Evolutionary conservation across 1,284 basidiomycete genomes (phyloP).

Genomic region (Apiotrichum montevideense): DNA sequence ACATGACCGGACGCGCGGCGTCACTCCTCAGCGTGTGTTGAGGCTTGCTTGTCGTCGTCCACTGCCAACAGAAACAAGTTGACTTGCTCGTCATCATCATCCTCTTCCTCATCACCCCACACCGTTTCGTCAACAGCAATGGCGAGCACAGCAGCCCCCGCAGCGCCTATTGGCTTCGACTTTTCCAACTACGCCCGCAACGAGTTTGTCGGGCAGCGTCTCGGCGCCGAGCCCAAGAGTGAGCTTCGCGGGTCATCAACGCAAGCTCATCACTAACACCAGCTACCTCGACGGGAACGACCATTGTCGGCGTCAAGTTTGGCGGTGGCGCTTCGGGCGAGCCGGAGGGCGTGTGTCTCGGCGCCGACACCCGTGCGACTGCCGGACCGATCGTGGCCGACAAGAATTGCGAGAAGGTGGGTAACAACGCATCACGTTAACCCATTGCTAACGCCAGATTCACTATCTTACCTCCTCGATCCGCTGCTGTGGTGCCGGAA

Average conservation of each 20-base stretch:
- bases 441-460: constrained; percentile 57
- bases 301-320: constrained; percentile 89
- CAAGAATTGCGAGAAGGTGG: constrained; percentile 99
- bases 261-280: constrained; percentile 40
- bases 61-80: too few relatives aligned
- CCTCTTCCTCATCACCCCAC: not conserved
- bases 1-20: not conserved
- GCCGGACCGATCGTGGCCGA: constrained; percentile 94
- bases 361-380: constrained; percentile 94
- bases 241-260: not conserved
- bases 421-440: not conserved
- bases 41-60: too few relatives aligned
- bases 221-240: constrained; percentile 50
- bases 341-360: constrained; percentile 86
- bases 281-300: constrained; percentile 93
- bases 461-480: constrained; percentile 94
- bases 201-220: constrained; percentile 56
- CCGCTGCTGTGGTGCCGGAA: constrained; percentile 96
- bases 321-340: constrained; percentile 50
- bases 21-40: not conserved
- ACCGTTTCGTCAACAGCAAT: constrained; percentile 10
- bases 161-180: constrained; percentile 56
- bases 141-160: constrained; percentile 25
- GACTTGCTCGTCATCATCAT: not conserved
- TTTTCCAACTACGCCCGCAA: constrained; percentile 71